A percentile compares a stretch with the other conserved stretches of the same genome.
Evolutionary conservation across 192 early-diverging fungal genomes (phyloP).

Genomic region (Podila clonocystis): DNA sequence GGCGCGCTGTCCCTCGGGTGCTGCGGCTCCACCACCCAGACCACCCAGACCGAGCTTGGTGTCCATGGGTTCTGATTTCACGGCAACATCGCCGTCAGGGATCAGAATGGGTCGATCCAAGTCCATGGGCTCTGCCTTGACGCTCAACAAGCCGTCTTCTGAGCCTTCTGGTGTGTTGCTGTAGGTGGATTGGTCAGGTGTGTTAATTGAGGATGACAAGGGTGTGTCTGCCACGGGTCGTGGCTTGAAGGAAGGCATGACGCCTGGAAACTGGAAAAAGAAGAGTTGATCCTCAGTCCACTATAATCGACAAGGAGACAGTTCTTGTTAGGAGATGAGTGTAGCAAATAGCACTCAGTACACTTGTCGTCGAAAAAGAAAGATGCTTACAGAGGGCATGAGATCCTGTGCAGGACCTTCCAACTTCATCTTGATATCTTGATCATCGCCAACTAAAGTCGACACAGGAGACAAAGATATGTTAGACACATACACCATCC

Average conservation of each 20-base stretch:
- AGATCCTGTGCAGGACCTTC: slow-evolving; percentile 45
- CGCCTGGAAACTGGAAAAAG: slow-evolving; percentile 71
- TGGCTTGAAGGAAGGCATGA: slow-evolving; percentile 66
- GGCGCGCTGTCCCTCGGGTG: slow-evolving; percentile 28
- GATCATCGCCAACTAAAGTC: slow-evolving; percentile 1
- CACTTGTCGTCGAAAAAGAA: background rate
- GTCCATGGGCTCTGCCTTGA: slow-evolving; percentile 45
- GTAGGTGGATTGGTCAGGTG: slow-evolving; percentile 6
- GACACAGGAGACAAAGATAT: background rate
- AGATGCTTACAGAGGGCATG: slow-evolving; percentile 19
- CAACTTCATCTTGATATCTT: slow-evolving; percentile 31
- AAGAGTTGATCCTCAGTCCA: slow-evolving; percentile 56
- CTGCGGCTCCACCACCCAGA: slow-evolving; percentile 8
- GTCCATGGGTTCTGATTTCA: slow-evolving; percentile 29
- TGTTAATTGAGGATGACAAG: slow-evolving; percentile 20
- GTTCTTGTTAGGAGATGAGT: background rate
- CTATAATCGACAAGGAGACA: background rate
- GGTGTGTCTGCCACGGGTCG: slow-evolving; percentile 23
- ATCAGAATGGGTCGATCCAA: slow-evolving; percentile 27
- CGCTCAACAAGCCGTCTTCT: slow-evolving; percentile 40
- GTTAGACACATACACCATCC: background rate
- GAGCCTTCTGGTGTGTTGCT: slow-evolving; percentile 13
- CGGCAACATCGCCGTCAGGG: slow-evolving; percentile 8
- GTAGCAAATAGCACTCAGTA: too few relatives aligned
- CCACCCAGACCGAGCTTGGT: slow-evolving; percentile 4